Percentiles rank a stretch among this genome's conserved stretches.
Evolutionary conservation across 1,139 yeast genomes (phyloP).

Genomic region (Blastobotrys raffinosifermentans): DNA sequence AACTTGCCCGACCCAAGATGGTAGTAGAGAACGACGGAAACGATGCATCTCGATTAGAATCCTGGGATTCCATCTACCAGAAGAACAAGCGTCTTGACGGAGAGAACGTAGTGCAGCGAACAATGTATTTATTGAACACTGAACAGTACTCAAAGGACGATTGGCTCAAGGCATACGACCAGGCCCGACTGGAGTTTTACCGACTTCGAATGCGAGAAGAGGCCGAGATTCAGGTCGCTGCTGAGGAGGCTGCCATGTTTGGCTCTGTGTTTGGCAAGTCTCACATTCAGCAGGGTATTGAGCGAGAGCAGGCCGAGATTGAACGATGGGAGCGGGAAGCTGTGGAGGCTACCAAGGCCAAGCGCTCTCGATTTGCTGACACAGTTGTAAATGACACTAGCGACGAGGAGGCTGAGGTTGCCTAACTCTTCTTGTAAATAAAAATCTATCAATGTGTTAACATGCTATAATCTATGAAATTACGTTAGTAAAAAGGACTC

Average conservation of each 20-base stretch:
- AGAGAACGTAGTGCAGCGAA: slow-evolving; percentile 90
- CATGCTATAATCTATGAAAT: no score
- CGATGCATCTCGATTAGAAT: slow-evolving; percentile 48
- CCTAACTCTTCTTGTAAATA: not conserved
- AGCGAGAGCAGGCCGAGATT: slow-evolving; percentile 63
- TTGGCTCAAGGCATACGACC: slow-evolving; percentile 68
- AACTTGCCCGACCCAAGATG: slow-evolving; percentile 85
- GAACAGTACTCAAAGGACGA: slow-evolving; percentile 33
- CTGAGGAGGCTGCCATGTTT: slow-evolving; percentile 79
- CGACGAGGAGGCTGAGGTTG: slow-evolving; percentile 4
- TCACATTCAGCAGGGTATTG: slow-evolving; percentile 60
- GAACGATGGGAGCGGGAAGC: slow-evolving; percentile 74
- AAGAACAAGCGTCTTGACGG: slow-evolving; percentile 74
- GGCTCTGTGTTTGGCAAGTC: slow-evolving; percentile 70
- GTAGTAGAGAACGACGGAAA: slow-evolving; percentile 69
- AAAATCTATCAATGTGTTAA: no score
- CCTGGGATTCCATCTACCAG: slow-evolving; percentile 74
- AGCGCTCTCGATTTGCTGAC: slow-evolving; percentile 18
- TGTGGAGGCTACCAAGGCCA: slow-evolving; percentile 28
- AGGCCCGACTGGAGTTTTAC: slow-evolving; percentile 84
- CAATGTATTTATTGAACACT: slow-evolving; percentile 55
- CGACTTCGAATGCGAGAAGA: slow-evolving; percentile 80
- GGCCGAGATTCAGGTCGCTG: slow-evolving; percentile 62
- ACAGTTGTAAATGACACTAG: slow-evolving; percentile 8
- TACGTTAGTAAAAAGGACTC: slow-evolving; percentile 9